Evolutionary conservation across 2,329 filamentous ascomycete genomes (phyloP), one percentile per base, ranked within the genome.

Genomic region (Colletotrichum liriopes): DNA sequence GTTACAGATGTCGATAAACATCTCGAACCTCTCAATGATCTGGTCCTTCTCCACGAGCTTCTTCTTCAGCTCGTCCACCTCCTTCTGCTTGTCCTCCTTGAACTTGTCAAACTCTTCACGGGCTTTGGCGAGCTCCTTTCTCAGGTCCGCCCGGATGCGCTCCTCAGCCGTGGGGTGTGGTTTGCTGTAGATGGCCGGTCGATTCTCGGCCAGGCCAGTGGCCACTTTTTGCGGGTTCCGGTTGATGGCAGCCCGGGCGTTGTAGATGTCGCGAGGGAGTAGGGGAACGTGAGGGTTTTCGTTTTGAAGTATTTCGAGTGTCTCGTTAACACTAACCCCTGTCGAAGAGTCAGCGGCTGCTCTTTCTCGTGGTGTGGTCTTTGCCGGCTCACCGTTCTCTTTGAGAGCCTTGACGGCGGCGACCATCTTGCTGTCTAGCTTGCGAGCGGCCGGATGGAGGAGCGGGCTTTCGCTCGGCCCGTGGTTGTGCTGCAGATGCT

Each of bases 1-100:
- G 76, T 92, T 92, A 78, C 90, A 92, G 66, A 92, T 91, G 79
- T 92, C 90, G 76, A 92, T 92, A 65, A 92, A 92, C 87, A 91
- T 90, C 80, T 92, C 90, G 75, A 92, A 92, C 77, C 88, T 90
- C 73, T 86, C 81, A 67, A 92, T 92, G 71, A 88, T 86, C 76
- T 87, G 86, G 72, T 91, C 88, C 79, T 92, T 92, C 71, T 92
- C 89, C 51, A 86, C 87, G 20, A 95, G 79, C 76, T 90, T 86
- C 67, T 86, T 84, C 76, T 90, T 89, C 68, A 92, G 80, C 1
- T 86, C 85, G 20, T 89, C 89, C 52, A 92, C 86, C 76, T 90
- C 87, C 69, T 90, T 89, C 70, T 87, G 83, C 65, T 83, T 88
- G 5, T 91, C 88, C 51, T 88, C 87, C 74, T 87, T 86, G 64